Evolutionary conservation across 208 protist species (phyloP).

Genomic region (Polymyxa betae): DNA sequence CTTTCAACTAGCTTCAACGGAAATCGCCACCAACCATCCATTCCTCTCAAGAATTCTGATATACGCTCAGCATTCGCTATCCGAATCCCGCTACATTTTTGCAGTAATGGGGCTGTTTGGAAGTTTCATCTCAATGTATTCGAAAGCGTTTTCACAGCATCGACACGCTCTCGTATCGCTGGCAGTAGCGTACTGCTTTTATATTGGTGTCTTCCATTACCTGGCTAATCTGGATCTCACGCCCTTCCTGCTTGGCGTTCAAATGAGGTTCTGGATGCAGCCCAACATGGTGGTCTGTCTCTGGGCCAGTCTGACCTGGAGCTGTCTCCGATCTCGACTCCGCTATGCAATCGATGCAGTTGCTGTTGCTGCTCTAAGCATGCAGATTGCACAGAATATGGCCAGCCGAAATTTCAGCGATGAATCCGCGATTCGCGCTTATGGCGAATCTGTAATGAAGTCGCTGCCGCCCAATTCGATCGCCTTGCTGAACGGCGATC

Average conservation of each 20-base stretch:
- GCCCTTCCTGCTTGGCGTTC: slow-evolving; percentile 21
- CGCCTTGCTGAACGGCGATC: not conserved
- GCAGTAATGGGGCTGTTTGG: not conserved
- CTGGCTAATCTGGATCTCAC: slow-evolving; percentile 25
- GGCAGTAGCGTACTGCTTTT: not conserved
- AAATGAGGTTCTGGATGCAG: slow-evolving; percentile 48
- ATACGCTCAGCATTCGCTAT: not conserved
- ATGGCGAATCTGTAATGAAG: not conserved
- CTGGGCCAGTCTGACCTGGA: not conserved
- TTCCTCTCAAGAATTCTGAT: not conserved
- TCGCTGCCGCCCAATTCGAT: not conserved
- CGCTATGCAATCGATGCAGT: not conserved
- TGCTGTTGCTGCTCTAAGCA: not conserved
- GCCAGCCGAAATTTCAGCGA: slow-evolving; percentile 2
- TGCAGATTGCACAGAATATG: not conserved
- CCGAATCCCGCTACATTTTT: not conserved
- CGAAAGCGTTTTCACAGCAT: not conserved
- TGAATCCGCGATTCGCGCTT: not conserved
- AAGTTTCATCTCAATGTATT: not conserved
- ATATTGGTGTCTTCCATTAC: slow-evolving; percentile 32
- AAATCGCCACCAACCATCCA: slow-evolving; percentile 9
- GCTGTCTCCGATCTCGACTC: not conserved
- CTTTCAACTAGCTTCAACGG: not conserved
- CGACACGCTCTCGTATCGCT: not conserved
- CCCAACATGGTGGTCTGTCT: slow-evolving; percentile 32